A percentile compares a stretch with the other conserved stretches of the same genome.
Evolutionary conservation across 345 rosid species (phyloP).

Genomic region (Eucalyptus guilfoylei): DNA sequence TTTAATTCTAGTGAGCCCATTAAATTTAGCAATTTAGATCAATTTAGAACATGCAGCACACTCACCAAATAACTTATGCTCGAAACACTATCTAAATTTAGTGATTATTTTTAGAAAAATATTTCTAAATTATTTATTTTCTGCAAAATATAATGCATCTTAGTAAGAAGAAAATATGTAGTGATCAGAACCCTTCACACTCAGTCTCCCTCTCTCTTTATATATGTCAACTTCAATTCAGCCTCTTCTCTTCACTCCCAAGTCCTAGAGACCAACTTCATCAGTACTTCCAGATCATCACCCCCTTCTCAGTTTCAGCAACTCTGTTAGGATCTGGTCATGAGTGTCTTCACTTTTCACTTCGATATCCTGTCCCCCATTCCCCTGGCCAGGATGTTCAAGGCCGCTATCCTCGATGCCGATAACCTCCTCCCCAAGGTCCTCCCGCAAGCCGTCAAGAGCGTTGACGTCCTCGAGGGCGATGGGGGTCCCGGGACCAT

Average conservation of each 20-base stretch:
- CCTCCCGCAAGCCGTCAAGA: conserved; percentile 17
- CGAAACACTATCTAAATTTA: too few species aligned
- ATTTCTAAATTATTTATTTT: too few species aligned
- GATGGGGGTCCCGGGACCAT: conserved; percentile 23
- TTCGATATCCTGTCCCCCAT: neutral
- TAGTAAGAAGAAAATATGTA: neutral
- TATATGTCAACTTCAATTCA: neutral
- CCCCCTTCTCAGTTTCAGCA: neutral
- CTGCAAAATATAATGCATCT: too few species aligned
- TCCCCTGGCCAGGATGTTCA: neutral
- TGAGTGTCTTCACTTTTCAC: neutral
- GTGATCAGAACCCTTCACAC: neutral
- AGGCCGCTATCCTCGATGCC: conserved; percentile 8
- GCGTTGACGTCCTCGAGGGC: conserved; percentile 14
- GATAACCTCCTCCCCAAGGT: conserved; percentile 10
- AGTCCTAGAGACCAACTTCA: neutral
- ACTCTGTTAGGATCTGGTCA: neutral
- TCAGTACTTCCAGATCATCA: neutral
- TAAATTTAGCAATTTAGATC: too few species aligned
- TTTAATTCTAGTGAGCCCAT: too few species aligned
- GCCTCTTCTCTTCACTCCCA: neutral
- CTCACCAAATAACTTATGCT: too few species aligned
- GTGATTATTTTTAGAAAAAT: too few species aligned
- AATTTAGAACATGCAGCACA: too few species aligned
- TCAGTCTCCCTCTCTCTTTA: neutral